Base-by-base conservation (phyloP, 1,139 yeast species). In the Petasospora rhodanensis region DNA sequence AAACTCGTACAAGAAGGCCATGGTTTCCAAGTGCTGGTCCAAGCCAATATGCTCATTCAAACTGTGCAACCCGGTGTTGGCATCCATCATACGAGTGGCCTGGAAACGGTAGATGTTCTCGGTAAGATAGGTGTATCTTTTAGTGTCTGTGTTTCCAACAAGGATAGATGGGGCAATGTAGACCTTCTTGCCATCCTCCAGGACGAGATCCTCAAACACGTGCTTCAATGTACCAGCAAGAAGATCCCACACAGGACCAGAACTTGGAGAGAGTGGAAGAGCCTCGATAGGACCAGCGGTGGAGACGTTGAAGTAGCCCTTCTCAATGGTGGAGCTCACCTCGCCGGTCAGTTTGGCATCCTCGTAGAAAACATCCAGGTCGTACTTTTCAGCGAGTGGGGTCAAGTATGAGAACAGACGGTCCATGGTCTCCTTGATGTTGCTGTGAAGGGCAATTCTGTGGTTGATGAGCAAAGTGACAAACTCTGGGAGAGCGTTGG, bases 401-500 rank as follows among this genome's bases (percentile, higher is more conserved):
- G 27, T 31, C 25, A 35, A 29, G 19, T 35, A 19, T 4, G 14
- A 24, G 10, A 37, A 13, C 24, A 40, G 16, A 22, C 35, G 37
- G 14, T 32, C 38, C 8, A 32, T 21, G 1, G 40, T 33, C 22
- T 31, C 62, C 10, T 38, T 31, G n/a, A 69, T 67, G 17, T 66
- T 47, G 26, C 71, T 68, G 42, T 70, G 76, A 14, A 71, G 51
- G 14, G 74, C 68, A 33, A 76, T 66, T 51, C 84, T 63, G 46
- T 74, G 77, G 49, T 76, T 76, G 13, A 76, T 61, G 32, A 69
- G 46, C 16, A 77, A 61, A 6, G 66, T 62, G 6, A 73, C 81
- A 41, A 63, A 66, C 51, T 83, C 93, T 2, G 94, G 94, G 37
- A 83, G 62, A 3, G 91, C 89, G 51, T 75, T 64, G 19, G 72